Percentiles rank a stretch among this genome's conserved stretches.
These are phyloP conservation scores for Miamiensis avidus DNA, from an alignment of 169 alveolate genomes.

Conservation along the genomic window DNA sequence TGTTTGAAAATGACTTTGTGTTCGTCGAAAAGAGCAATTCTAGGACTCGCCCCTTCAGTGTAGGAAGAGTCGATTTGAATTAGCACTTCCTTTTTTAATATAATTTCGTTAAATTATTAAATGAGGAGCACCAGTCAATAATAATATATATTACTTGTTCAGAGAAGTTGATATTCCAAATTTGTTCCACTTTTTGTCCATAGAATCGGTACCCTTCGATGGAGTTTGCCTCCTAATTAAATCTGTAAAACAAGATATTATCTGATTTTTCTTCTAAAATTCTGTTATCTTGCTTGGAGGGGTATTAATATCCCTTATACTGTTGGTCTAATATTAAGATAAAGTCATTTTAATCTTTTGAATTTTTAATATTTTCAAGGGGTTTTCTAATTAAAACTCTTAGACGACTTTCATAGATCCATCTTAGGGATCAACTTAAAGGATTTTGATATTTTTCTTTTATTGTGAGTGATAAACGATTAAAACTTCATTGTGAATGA, in stretches of 20 bases:
- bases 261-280: background rate
- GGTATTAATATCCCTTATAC: background rate
- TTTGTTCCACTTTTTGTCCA: background rate
- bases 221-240: too few relatives aligned
- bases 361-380: too few relatives aligned
- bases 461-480: background rate
- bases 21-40: conserved; percentile 19
- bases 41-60: background rate
- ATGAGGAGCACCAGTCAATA: too few relatives aligned
- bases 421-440: background rate
- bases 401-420: background rate
- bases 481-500: background rate
- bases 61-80: conserved; percentile 9
- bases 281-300: background rate
- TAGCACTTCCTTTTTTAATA: background rate
- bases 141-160: too few relatives aligned
- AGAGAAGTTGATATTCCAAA: background rate
- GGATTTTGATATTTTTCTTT: too few relatives aligned
- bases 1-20: conserved; percentile 17
- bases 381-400: background rate
- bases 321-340: too few relatives aligned
- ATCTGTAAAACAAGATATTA: too few relatives aligned
- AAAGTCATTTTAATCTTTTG: background rate
- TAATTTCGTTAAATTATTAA: background rate
- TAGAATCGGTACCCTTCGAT: background rate